Conservation (phyloP, 2,329 filamentous ascomycete species). For the Pseudogymnoascus sp. region DNA sequence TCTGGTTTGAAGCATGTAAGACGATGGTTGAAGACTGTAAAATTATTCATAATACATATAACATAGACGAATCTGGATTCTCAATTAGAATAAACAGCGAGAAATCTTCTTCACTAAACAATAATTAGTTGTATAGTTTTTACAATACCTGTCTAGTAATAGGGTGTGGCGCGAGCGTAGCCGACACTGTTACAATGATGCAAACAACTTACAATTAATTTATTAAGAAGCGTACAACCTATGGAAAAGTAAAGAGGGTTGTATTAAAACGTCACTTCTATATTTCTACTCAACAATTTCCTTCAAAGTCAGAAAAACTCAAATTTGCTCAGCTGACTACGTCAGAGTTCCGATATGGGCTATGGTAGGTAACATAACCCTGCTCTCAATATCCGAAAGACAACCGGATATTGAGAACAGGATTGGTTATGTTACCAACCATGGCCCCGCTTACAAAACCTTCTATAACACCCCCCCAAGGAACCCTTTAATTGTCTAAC, state of each 20-base stretch:
- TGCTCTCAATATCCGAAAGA: conserved; percentile 34
- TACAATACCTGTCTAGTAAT: background rate
- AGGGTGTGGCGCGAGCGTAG: background rate
- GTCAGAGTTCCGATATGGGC: too few species aligned
- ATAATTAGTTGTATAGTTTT: background rate
- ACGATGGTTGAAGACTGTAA: background rate
- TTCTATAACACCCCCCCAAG: too few species aligned
- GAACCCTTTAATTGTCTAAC: too few species aligned
- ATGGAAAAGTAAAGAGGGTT: conserved; percentile 8
- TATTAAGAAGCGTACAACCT: conserved; percentile 11
- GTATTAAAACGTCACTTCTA: conserved; percentile 12
- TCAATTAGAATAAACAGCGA: too few species aligned
- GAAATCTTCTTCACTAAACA: too few species aligned
- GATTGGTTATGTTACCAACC: conserved; percentile 34
- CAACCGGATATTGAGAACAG: conserved; percentile 34
- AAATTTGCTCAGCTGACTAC: too few species aligned
- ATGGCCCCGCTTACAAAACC: too few species aligned
- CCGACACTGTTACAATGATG: too few species aligned
- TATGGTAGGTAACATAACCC: conserved; percentile 32
- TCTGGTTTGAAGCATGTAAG: background rate
- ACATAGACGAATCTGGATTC: background rate
- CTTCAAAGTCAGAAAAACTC: too few species aligned
- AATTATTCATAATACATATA: background rate
- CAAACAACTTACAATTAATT: conserved; percentile 5
- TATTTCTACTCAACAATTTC: conserved; percentile 5